These are phyloP conservation scores for Pulicaria dysenterica DNA, from an alignment of 129 eudicot species.

Conservation along the genomic window DNA sequence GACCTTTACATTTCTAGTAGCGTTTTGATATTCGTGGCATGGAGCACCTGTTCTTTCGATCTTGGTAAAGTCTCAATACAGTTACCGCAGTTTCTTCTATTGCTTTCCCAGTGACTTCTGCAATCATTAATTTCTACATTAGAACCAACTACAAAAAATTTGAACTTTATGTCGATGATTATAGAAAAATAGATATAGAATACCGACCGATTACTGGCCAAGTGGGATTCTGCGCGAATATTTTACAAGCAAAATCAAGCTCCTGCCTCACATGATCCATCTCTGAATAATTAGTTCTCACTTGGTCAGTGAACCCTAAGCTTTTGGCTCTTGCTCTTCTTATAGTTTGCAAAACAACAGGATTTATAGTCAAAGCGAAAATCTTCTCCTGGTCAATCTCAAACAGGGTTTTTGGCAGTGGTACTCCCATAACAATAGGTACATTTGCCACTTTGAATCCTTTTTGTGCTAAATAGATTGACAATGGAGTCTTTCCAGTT, in stretches of 20 bases:
- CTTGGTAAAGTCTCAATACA: slow-evolving; percentile 83
- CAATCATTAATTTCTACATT: slow-evolving; percentile 23
- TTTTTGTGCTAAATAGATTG: slow-evolving; percentile 84
- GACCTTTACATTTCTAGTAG: slow-evolving; percentile 48
- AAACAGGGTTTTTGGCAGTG: slow-evolving; percentile 61
- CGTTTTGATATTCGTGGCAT: slow-evolving; percentile 98
- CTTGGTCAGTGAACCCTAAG: slow-evolving; percentile 60
- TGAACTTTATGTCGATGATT: neutral
- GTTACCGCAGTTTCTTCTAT: slow-evolving; percentile 95
- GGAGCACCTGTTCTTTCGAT: slow-evolving; percentile 73
- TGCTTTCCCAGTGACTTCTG: slow-evolving; percentile 97
- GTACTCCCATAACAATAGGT: slow-evolving; percentile 78
- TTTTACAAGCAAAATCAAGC: slow-evolving; percentile 65
- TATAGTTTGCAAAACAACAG: slow-evolving; percentile 75
- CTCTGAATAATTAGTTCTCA: slow-evolving; percentile 62
- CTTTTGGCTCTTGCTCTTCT: slow-evolving; percentile 81
- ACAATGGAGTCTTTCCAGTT: slow-evolving; percentile 88
- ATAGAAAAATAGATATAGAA: slow-evolving; percentile 14
- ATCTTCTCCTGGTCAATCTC: slow-evolving; percentile 81
- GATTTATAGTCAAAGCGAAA: slow-evolving; percentile 81
- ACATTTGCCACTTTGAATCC: slow-evolving; percentile 95
- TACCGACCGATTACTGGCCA: slow-evolving; percentile 92
- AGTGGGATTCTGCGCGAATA: slow-evolving; percentile 76
- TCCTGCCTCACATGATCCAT: slow-evolving; percentile 75
- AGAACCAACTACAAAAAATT: neutral